Conservation (phyloP, 2,329 filamentous ascomycete genomes). For the Tolypocladium sp. region DNA sequence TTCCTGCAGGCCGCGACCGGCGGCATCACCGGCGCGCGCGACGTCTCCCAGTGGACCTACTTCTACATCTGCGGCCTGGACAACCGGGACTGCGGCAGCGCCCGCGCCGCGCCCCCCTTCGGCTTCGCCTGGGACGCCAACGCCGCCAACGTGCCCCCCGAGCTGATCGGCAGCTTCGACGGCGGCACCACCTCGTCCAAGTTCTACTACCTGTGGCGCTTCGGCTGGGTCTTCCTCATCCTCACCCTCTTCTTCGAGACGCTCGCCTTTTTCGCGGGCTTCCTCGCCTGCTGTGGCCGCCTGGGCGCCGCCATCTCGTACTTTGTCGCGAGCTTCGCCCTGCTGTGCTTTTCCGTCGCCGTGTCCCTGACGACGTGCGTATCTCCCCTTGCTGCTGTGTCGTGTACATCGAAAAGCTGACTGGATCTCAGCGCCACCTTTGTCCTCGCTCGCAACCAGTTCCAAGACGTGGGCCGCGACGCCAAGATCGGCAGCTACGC, state of each 20-base stretch:
- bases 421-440: slow-evolving; percentile 40
- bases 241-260: slow-evolving; percentile 73
- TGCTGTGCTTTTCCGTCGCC: slow-evolving; percentile 61
- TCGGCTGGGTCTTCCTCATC: slow-evolving; percentile 87
- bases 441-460: slow-evolving; percentile 59
- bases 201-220: slow-evolving; percentile 81
- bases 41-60: slow-evolving; percentile 77
- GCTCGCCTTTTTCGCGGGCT: slow-evolving; percentile 55
- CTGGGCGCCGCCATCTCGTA: slow-evolving; percentile 60
- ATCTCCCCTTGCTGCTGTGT: background rate
- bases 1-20: slow-evolving; percentile 75
- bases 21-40: slow-evolving; percentile 59
- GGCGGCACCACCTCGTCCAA: slow-evolving; percentile 42
- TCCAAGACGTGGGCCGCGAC: slow-evolving; percentile 42
- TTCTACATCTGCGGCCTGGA: slow-evolving; percentile 69
- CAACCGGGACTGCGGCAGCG: slow-evolving; percentile 54
- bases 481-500: slow-evolving; percentile 58
- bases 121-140: slow-evolving; percentile 57
- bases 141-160: slow-evolving; percentile 31
- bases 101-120: slow-evolving; percentile 57
- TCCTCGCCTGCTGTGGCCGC: slow-evolving; percentile 62
- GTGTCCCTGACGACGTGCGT: slow-evolving; percentile 69
- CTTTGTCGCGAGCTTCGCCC: slow-evolving; percentile 45
- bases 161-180: slow-evolving; percentile 42
- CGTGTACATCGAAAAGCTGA: background rate